phyloP scores from a whole-genome alignment of 148 eudicot species.

The Beta vulgaris region DNA sequence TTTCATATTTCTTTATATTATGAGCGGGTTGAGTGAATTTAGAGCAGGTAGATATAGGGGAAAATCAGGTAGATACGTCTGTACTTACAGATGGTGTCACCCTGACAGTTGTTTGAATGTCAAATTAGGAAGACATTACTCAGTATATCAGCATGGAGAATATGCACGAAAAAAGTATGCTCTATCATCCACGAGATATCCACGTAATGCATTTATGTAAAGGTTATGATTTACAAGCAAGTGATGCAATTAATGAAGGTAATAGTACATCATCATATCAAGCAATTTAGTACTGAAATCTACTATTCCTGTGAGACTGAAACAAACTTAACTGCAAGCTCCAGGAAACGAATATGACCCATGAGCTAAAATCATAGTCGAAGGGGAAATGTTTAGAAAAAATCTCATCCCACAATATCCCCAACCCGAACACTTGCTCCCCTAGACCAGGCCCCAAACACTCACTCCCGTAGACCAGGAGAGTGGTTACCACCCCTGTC shows the following conservation, averaged over 20 bases:
- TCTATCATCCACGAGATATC: not conserved
- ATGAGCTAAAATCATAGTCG: not conserved
- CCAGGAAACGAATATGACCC: not conserved
- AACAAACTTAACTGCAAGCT: not conserved
- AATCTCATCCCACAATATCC: not conserved
- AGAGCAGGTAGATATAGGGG: no score
- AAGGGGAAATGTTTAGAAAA: not conserved
- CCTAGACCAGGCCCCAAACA: not conserved
- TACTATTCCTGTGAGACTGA: not conserved
- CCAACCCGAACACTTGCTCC: not conserved
- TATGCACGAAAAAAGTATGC: not conserved
- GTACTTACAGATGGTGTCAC: not conserved
- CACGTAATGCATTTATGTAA: no score
- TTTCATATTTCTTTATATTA: no score
- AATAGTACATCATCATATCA: not conserved
- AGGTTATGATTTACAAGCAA: not conserved
- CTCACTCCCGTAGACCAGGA: not conserved
- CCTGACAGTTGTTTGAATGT: not conserved
- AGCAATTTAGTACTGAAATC: not conserved
- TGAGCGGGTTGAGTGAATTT: no score
- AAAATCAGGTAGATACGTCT: no score
- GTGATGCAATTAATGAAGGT: not conserved
- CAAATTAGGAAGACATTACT: not conserved
- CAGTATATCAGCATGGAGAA: not conserved
- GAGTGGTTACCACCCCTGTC: no score